Conservation (phyloP, 371 early-diverging fungal species). For the Zopfochytrium polystomum region DNA sequence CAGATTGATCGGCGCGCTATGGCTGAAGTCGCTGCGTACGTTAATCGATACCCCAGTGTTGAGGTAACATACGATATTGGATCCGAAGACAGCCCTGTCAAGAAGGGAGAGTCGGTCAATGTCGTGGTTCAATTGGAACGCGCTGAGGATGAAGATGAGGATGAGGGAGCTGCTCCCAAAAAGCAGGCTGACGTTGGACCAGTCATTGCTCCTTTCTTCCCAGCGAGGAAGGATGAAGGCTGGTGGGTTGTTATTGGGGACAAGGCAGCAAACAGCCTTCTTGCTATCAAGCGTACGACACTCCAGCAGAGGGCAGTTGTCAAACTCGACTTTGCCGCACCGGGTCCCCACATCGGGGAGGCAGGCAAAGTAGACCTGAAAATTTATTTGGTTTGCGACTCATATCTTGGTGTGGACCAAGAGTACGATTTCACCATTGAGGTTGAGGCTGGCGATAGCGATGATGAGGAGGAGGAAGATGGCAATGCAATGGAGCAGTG, state of each 20-base stretch:
- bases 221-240: conserved; percentile 84
- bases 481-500: too few relatives aligned
- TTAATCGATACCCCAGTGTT: conserved; percentile 91
- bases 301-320: conserved; percentile 65
- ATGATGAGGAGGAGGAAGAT: too few relatives aligned
- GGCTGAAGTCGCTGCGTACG: conserved; percentile 80
- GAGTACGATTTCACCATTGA: conserved; percentile 71
- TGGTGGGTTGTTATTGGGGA: conserved; percentile 97
- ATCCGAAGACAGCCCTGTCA: conserved; percentile 51
- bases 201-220: conserved; percentile 90
- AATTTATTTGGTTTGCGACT: conserved; percentile 90
- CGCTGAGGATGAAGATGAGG: conserved; percentile 69
- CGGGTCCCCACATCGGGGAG: conserved; percentile 50
- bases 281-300: conserved; percentile 87
- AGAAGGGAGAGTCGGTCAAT: conserved; percentile 49
- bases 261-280: conserved; percentile 66
- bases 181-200: conserved; percentile 49
- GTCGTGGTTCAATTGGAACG: conserved; percentile 74
- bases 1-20: conserved; percentile 48
- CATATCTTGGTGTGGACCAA: conserved; percentile 91
- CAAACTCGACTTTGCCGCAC: conserved; percentile 79
- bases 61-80: conserved; percentile 72
- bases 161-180: conserved; percentile 52
- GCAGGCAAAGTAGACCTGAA: conserved; percentile 66
- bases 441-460: conserved; percentile 34